Base-by-base conservation (phyloP, 169 alveolate species). In the Plasmodium vinckei region DNA sequence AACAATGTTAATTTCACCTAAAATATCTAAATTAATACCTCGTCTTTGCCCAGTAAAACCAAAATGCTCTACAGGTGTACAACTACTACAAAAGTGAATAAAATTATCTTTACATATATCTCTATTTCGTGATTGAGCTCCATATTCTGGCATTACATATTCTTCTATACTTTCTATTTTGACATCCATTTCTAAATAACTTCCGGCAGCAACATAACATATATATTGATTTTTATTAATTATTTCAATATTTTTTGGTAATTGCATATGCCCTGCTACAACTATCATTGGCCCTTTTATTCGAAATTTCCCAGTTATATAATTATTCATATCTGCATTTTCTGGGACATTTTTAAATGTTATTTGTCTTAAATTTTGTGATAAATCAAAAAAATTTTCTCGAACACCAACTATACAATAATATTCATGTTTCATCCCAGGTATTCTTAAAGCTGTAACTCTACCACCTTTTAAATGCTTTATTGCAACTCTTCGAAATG, bases 191-290 rank as follows among this genome's bases (percentile, higher is more conserved):
- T 92, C 92, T 63, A 95, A 71, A 75, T 93, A 95, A 49, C 94
- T 92, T 13, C 94, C 96, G 13, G 94, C 89, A 15, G 95, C 53
- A 69, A 95, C 92, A 6, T 97, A 89, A 67, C 97, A 95, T 39
- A 95, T 47, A 91, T 95, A 95, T 21, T 94, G 96, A 75, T 93
- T 93, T 75, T 92, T 94, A 88, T 95, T 95, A 46, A 95, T 82
- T n/a, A 95, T 73, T 72, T 94, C 97, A 0, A 95, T 70, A 60
- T 88, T 91, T 3, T 56, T 27, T 64, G 92, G 95, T 49, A 95
- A 68, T 72, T 93, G 92, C 64, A 95, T 51, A 89, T 95, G 97
- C 2, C 97, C 97, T 5, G 97, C 97, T 17, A 95, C 97, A n/a
- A 95, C 97, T 39, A 94, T 95, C 61, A 95, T 92, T 9, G 97